Conservation (phyloP, 257 asterid genomes). For the Misopates orontium region DNA sequence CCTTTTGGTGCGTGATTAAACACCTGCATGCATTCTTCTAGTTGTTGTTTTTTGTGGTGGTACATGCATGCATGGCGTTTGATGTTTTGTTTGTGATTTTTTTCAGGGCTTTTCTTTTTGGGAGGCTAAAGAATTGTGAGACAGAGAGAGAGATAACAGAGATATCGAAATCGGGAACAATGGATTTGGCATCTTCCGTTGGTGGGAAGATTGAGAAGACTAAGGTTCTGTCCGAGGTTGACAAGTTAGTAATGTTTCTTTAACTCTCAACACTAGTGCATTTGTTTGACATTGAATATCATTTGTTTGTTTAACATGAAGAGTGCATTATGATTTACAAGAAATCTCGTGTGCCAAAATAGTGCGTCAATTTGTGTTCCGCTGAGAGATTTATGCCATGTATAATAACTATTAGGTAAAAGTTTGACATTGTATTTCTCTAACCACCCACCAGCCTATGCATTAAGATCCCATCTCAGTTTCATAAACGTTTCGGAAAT, state of each 20-base stretch:
- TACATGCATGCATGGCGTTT: constrained; percentile 14
- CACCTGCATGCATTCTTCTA: not conserved
- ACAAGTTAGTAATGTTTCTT: constrained; percentile 47
- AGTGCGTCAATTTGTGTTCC: too few relatives aligned
- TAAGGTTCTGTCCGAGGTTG: constrained; percentile 84
- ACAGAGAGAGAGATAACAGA: constrained; percentile 24
- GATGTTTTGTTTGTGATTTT: not conserved
- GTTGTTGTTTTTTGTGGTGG: not conserved
- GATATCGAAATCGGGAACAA: constrained; percentile 74
- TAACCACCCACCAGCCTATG: too few relatives aligned
- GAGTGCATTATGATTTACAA: not conserved
- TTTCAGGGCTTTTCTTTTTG: constrained; percentile 18
- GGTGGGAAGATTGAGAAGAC: constrained; percentile 83
- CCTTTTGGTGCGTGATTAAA: not conserved
- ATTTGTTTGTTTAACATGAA: not conserved
- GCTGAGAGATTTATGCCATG: too few relatives aligned
- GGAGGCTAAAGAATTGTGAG: constrained; percentile 26
- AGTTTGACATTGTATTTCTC: too few relatives aligned
- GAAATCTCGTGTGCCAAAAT: too few relatives aligned
- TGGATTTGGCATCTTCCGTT: constrained; percentile 90
- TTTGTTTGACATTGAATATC: not conserved
- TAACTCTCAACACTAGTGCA: too few relatives aligned
- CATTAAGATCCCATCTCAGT: too few relatives aligned
- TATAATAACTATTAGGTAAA: too few relatives aligned
- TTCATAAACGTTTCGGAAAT: too few relatives aligned